Percentiles rank a stretch among this genome's conserved stretches.
Conservation (phyloP, 208 protist genomes). For the Lotmaria passim region DNA sequence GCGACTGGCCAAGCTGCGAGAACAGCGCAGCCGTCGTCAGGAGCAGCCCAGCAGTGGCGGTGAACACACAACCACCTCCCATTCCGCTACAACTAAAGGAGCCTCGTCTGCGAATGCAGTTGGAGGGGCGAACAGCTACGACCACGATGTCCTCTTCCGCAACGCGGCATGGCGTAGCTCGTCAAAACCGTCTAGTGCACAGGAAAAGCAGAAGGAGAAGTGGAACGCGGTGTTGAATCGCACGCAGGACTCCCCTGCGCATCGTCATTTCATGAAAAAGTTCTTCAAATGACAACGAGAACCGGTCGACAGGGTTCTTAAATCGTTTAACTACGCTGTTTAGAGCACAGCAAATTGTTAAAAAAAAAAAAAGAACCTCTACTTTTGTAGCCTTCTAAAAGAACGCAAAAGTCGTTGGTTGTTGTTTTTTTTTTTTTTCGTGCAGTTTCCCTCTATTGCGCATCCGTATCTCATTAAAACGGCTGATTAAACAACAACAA, state of each 20-base stretch:
- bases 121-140: conserved; percentile 42
- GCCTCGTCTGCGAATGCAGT: neutral
- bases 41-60: conserved; percentile 6
- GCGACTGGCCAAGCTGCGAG: conserved; percentile 54
- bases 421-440: too few relatives aligned
- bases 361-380: too few relatives aligned
- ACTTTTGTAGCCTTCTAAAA: too few relatives aligned
- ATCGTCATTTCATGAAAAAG: conserved; percentile 69
- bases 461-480: too few relatives aligned
- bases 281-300: conserved; percentile 53
- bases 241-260: conserved; percentile 51
- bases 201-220: conserved; percentile 43
- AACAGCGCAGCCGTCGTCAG: conserved; percentile 31
- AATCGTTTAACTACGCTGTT: too few relatives aligned
- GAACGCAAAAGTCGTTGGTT: too few relatives aligned
- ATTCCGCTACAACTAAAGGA: neutral
- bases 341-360: too few relatives aligned
- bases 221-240: conserved; percentile 65
- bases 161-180: conserved; percentile 45
- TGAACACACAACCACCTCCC: neutral
- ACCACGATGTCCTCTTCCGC: conserved; percentile 76
- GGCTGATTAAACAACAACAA: too few relatives aligned
- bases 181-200: conserved; percentile 14
- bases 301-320: too few relatives aligned
- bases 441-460: too few relatives aligned